Percentiles rank a stretch among this genome's conserved stretches.
phyloP scores from a whole-genome alignment of 495 filamentous ascomycete species.

The Lasiosphaeria hispida region DNA sequence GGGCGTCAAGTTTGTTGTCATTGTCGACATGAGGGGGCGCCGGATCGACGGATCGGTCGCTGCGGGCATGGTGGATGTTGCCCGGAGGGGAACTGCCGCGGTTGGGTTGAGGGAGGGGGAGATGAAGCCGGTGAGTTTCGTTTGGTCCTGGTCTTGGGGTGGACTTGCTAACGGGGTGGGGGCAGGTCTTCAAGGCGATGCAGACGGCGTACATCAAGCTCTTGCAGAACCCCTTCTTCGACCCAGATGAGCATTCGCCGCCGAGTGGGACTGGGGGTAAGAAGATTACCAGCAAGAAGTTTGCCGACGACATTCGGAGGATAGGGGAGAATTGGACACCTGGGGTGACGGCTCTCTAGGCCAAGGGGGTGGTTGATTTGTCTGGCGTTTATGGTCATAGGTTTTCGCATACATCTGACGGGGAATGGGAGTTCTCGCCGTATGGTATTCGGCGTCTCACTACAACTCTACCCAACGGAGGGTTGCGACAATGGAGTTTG shows the following conservation, averaged over 20 bases:
- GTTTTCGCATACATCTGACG: neutral
- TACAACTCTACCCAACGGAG: neutral
- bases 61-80: slow-evolving; percentile 23
- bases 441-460: neutral
- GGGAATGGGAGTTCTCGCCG: neutral
- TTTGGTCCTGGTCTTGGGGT: slow-evolving; percentile 22
- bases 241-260: slow-evolving; percentile 77
- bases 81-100: slow-evolving; percentile 25
- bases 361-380: neutral
- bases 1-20: slow-evolving; percentile 80
- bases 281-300: slow-evolving; percentile 75
- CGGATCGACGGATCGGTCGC: slow-evolving; percentile 28
- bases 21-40: slow-evolving; percentile 80
- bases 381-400: slow-evolving; percentile 1
- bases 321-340: slow-evolving; percentile 74
- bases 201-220: slow-evolving; percentile 88
- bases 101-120: slow-evolving; percentile 74
- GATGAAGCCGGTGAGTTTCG: slow-evolving; percentile 58
- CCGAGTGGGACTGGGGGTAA: slow-evolving; percentile 51
- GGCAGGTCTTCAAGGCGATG: slow-evolving; percentile 80
- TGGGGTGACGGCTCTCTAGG: slow-evolving; percentile 46
- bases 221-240: slow-evolving; percentile 93
- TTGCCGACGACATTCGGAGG: slow-evolving; percentile 75
- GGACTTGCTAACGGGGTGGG: slow-evolving; percentile 7
- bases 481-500: slow-evolving; percentile 1